A percentile compares a stretch with the other conserved stretches of the same genome.
These are phyloP conservation scores for Tylopilus subfusipes DNA, from an alignment of 768 basidiomycete species.

Conservation along the genomic window DNA sequence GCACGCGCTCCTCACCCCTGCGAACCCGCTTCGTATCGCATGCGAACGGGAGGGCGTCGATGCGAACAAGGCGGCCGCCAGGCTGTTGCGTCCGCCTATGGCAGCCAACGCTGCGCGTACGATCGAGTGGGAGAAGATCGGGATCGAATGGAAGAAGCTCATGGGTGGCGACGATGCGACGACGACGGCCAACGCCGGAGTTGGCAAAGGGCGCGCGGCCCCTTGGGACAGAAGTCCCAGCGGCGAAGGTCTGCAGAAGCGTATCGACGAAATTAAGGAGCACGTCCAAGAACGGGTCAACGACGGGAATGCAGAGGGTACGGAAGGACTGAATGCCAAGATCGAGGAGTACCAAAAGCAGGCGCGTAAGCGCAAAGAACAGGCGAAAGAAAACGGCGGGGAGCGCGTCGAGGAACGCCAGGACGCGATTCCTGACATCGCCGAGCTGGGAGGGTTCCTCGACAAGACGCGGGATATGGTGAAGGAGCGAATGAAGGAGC, in stretches of 20 bases:
- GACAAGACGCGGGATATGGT: conserved; percentile 20
- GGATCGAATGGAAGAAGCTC: conserved; percentile 20
- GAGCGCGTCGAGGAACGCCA: neutral
- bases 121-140: conserved; percentile 20
- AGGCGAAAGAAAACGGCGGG: neutral
- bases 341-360: conserved; percentile 7
- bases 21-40: conserved; percentile 23
- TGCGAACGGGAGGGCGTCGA: conserved; percentile 28
- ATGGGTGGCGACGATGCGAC: conserved; percentile 1
- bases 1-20: conserved; percentile 35
- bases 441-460: conserved; percentile 13
- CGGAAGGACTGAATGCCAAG: conserved; percentile 1
- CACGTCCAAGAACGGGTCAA: neutral
- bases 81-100: conserved; percentile 10
- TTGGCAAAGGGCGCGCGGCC: neutral
- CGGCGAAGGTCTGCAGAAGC: neutral
- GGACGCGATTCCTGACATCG: conserved; percentile 2
- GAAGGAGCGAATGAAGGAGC: conserved; percentile 12
- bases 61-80: conserved; percentile 12
- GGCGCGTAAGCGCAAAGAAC: neutral
- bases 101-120: conserved; percentile 10
- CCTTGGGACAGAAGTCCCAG: neutral
- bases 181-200: neutral
- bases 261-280: conserved; percentile 4
- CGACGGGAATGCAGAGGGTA: neutral